A percentile compares a stretch with the other conserved stretches of the same genome.
Evolutionary conservation across 1,139 yeast genomes (phyloP).

Genomic region (Scheffersomyces stambukii): DNA sequence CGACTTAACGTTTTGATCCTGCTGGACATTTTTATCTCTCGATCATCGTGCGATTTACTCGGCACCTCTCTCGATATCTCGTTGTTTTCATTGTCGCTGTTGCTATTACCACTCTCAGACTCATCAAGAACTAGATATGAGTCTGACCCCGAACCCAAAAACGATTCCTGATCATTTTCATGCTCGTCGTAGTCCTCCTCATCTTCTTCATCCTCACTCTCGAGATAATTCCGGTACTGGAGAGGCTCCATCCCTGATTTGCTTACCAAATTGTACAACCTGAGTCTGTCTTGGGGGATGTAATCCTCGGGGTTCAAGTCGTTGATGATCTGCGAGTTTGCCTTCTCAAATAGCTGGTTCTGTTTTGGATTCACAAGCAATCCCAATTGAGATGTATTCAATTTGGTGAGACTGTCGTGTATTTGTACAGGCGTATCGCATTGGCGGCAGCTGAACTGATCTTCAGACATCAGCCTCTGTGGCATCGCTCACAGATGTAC

Average conservation of each 20-base stretch:
- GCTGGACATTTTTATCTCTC: conserved; percentile 23
- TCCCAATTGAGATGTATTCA: conserved; percentile 31
- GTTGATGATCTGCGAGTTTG: conserved; percentile 11
- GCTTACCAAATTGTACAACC: conserved; percentile 19
- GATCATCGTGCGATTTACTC: conserved; percentile 5
- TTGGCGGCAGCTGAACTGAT: conserved; percentile 23
- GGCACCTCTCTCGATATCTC: conserved; percentile 1
- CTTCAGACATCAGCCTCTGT: conserved; percentile 4
- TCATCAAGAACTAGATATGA: conserved; percentile 29
- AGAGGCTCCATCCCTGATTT: conserved; percentile 16
- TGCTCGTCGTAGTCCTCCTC: conserved; percentile 12
- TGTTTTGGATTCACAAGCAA: conserved; percentile 16
- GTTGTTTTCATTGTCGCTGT: conserved; percentile 10
- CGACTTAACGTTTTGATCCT: conserved; percentile 59
- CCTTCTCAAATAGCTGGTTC: conserved; percentile 9
- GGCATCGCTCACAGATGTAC: too few relatives aligned
- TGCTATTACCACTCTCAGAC: conserved; percentile 15
- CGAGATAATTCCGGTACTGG: conserved; percentile 14
- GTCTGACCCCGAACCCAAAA: conserved; percentile 17
- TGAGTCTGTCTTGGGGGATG: conserved; percentile 30
- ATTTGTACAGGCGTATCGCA: conserved; percentile 30
- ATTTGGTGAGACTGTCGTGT: conserved; percentile 25
- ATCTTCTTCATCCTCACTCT: conserved; percentile 16
- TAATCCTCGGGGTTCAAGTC: conserved; percentile 25
- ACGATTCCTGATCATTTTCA: conserved; percentile 13